phyloP scores from a whole-genome alignment of 1,139 yeast species.

The Lodderomyces orthopsilosis region DNA sequence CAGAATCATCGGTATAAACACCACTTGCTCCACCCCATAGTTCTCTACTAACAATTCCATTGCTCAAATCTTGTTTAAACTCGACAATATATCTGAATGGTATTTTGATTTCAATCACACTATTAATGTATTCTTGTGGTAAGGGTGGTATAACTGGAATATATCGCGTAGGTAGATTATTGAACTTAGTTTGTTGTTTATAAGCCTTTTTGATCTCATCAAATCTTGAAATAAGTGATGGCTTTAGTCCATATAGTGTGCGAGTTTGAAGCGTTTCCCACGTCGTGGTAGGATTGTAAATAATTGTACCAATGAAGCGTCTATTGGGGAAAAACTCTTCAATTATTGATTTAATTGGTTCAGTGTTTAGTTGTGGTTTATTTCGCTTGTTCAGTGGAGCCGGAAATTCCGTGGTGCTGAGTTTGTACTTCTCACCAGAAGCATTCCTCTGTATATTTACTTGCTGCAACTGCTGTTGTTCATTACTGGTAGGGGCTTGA shows the following conservation, averaged over 20 bases:
- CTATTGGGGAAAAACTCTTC: conserved; percentile 46
- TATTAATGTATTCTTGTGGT: conserved; percentile 53
- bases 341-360: conserved; percentile 46
- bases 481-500: neutral
- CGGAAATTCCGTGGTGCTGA: neutral
- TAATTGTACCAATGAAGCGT: conserved; percentile 55
- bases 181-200: conserved; percentile 17
- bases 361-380: conserved; percentile 35
- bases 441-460: neutral
- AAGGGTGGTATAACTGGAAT: conserved; percentile 48
- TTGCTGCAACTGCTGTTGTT: neutral
- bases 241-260: conserved; percentile 35
- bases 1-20: conserved; percentile 90
- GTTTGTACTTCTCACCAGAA: neutral
- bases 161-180: conserved; percentile 19
- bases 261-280: conserved; percentile 41
- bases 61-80: conserved; percentile 25
- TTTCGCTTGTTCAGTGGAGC: conserved; percentile 4
- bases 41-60: conserved; percentile 52
- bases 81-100: conserved; percentile 42
- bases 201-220: conserved; percentile 29
- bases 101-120: conserved; percentile 61
- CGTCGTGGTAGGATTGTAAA: conserved; percentile 58
- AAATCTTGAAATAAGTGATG: conserved; percentile 32
- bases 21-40: conserved; percentile 85